These are phyloP conservation scores for Kazachstania sp. DNA, from an alignment of 1,139 yeast genomes.

Conservation along the genomic window DNA sequence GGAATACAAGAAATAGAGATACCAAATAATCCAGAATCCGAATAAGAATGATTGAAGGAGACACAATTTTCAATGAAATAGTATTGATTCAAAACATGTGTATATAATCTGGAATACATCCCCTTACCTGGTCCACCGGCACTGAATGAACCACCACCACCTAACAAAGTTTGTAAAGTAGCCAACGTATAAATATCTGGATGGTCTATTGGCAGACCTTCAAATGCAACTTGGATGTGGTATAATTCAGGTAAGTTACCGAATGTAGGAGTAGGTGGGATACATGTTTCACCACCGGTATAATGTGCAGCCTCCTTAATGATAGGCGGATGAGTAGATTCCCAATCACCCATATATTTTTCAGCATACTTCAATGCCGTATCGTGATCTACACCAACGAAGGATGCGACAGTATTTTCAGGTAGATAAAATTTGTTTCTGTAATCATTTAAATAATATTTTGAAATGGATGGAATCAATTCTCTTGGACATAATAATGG, in stretches of 20 bases:
- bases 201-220: conserved; percentile 75
- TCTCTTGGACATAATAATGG: conserved; percentile 81
- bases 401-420: conserved; percentile 73
- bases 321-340: conserved; percentile 29
- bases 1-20: conserved; percentile 79
- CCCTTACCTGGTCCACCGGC: conserved; percentile 99
- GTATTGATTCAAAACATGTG: conserved; percentile 82
- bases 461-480: conserved; percentile 46
- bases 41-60: conserved; percentile 82
- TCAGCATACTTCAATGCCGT: conserved; percentile 59
- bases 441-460: conserved; percentile 50
- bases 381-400: conserved; percentile 76
- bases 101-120: conserved; percentile 90
- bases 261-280: conserved; percentile 65
- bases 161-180: conserved; percentile 81
- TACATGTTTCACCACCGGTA: conserved; percentile 66
- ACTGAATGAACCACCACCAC: conserved; percentile 95
- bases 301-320: conserved; percentile 45
- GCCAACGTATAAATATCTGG: conserved; percentile 90
- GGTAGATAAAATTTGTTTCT: conserved; percentile 68
- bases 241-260: conserved; percentile 74
- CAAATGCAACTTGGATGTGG: conserved; percentile 81
- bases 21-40: conserved; percentile 88
- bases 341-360: conserved; percentile 58
- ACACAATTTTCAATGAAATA: conserved; percentile 86